Conservation (phyloP, 495 filamentous ascomycete species). For the Penicillium simplicissimum region DNA sequence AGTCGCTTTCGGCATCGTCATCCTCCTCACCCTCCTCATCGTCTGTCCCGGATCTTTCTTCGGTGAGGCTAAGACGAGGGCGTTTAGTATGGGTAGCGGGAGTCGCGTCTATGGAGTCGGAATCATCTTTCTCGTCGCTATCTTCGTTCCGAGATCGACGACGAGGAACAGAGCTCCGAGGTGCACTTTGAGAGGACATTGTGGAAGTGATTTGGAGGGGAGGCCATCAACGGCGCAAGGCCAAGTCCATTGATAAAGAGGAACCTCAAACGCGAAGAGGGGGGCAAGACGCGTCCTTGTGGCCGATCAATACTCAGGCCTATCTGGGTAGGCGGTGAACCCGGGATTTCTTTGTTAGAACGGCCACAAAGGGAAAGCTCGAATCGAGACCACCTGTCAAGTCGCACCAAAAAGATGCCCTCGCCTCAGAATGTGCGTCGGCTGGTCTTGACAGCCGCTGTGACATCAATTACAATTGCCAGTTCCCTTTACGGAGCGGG, state of each 20-base stretch:
- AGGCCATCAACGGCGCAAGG: constrained; percentile 7
- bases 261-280: constrained; percentile 12
- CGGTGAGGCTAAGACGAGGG: constrained; percentile 27
- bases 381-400: constrained; percentile 8
- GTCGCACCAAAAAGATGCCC: constrained; percentile 21
- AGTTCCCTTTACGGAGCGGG: constrained; percentile 58
- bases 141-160: constrained; percentile 35
- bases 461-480: constrained; percentile 50
- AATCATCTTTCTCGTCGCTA: constrained; percentile 28
- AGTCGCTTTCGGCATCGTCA: constrained; percentile 14
- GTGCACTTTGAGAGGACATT: constrained; percentile 32
- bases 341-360: constrained; percentile 14
- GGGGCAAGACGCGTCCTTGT: constrained; percentile 26
- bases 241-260: constrained; percentile 13
- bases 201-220: constrained; percentile 3
- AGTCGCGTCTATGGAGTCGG: constrained; percentile 19
- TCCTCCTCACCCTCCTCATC: constrained; percentile 13
- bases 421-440: constrained; percentile 34
- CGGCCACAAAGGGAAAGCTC: constrained; percentile 1
- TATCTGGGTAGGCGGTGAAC: constrained; percentile 30
- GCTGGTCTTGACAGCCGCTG: constrained; percentile 48
- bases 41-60: constrained; percentile 10
- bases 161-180: constrained; percentile 25
- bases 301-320: constrained; percentile 22
- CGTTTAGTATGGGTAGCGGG: constrained; percentile 38